Evolutionary conservation across 225 moss, liverwort and hornwort genomes (phyloP).

Genomic region (Physcomitrium patens): DNA sequence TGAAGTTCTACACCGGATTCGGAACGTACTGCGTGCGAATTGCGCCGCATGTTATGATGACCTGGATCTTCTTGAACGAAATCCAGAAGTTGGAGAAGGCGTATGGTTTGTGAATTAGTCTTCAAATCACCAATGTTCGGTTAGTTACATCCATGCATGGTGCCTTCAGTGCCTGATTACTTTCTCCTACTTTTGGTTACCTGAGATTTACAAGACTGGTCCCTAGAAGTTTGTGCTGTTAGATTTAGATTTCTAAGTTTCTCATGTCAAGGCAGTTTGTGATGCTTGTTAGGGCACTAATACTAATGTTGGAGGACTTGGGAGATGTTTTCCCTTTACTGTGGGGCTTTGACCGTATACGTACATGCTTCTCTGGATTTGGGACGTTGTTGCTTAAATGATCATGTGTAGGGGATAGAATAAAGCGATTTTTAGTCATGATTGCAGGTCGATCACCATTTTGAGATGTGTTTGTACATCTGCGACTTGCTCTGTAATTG

Average conservation of each 20-base stretch:
- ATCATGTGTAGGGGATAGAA: conserved; percentile 28
- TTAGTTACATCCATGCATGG: conserved; percentile 13
- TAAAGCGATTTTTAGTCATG: conserved; percentile 38
- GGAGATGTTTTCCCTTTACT: conserved; percentile 30
- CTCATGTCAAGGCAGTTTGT: conserved; percentile 34
- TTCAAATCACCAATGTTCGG: conserved; percentile 14
- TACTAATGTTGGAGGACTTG: conserved; percentile 28
- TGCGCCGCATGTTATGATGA: conserved; percentile 99
- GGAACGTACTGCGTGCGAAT: conserved; percentile 95
- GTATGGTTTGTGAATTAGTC: conserved; percentile 55
- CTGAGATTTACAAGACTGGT: conserved; percentile 20
- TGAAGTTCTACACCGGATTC: conserved; percentile 94
- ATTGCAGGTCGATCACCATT: conserved; percentile 37
- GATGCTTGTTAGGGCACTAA: conserved; percentile 15
- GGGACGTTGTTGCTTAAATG: conserved; percentile 46
- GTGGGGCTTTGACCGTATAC: conserved; percentile 32
- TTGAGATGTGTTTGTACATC: conserved; percentile 39
- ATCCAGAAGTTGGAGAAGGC: conserved; percentile 89
- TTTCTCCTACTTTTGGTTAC: conserved; percentile 30
- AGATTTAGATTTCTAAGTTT: conserved; percentile 21
- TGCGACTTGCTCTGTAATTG: conserved; percentile 15
- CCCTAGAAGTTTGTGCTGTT: conserved; percentile 22
- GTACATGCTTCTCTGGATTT: conserved; percentile 34
- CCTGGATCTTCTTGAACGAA: conserved; percentile 91
- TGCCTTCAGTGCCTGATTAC: conserved; percentile 23